Percentiles rank a stretch among this genome's conserved stretches.
These are phyloP conservation scores for Pseudonitzschia delicatissima DNA, from an alignment of 108 stramenopile species.

Conservation along the genomic window DNA sequence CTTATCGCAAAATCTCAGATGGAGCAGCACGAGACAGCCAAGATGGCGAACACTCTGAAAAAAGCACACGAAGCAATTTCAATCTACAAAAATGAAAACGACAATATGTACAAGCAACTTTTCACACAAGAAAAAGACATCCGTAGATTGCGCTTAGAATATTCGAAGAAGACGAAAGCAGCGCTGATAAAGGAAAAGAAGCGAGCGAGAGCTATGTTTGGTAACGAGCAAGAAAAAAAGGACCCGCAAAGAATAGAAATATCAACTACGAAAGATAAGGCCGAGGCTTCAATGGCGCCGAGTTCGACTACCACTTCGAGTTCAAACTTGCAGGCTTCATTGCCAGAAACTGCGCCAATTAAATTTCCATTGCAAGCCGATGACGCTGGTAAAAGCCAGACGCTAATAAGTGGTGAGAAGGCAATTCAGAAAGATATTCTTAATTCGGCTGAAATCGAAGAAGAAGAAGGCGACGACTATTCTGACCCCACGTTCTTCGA, in stretches of 20 bases:
- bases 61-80: conserved; percentile 38
- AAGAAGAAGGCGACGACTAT: conserved; percentile 12
- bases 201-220: conserved; percentile 78
- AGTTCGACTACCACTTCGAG: too few species aligned
- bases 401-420: too few species aligned
- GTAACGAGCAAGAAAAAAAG: neutral
- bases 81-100: conserved; percentile 40
- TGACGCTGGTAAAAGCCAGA: neutral
- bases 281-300: too few species aligned
- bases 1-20: conserved; percentile 43
- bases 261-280: neutral
- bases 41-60: conserved; percentile 41
- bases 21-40: conserved; percentile 39
- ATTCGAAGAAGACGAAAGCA: conserved; percentile 28
- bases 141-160: conserved; percentile 35
- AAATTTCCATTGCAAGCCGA: neutral
- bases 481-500: conserved; percentile 17
- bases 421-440: conserved; percentile 22
- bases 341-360: neutral
- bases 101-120: conserved; percentile 38
- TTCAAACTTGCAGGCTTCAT: too few species aligned
- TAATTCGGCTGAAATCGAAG: conserved; percentile 6
- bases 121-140: conserved; percentile 60
- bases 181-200: conserved; percentile 65
- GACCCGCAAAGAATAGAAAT: neutral